Conservation (phyloP, 345 rosid species). For the Linum trigynum region DNA sequence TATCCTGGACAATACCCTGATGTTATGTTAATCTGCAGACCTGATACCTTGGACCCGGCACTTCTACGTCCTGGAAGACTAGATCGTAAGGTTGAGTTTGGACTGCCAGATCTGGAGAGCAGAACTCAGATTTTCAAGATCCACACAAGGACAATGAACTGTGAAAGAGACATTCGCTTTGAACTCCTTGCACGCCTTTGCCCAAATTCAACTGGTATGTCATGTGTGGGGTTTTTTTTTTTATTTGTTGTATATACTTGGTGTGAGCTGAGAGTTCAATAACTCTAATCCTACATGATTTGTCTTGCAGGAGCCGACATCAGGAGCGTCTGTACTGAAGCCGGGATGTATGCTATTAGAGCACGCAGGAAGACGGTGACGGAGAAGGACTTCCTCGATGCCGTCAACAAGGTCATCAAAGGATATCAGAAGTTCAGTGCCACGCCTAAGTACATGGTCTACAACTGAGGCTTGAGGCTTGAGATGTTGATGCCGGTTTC, state of each 20-base stretch:
- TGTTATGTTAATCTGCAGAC: slow-evolving; percentile 31
- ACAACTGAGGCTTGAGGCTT: slow-evolving; percentile 42
- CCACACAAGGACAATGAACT: slow-evolving; percentile 87
- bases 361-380: slow-evolving; percentile 91
- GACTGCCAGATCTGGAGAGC: slow-evolving; percentile 86
- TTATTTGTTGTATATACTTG: no score
- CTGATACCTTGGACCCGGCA: slow-evolving; percentile 93
- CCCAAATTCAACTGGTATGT: slow-evolving; percentile 79
- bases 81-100: slow-evolving; percentile 94
- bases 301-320: slow-evolving; percentile 72
- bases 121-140: slow-evolving; percentile 89
- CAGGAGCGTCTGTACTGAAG: slow-evolving; percentile 93
- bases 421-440: slow-evolving; percentile 96
- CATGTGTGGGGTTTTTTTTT: no score
- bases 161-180: slow-evolving; percentile 82
- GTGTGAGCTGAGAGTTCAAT: no score
- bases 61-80: slow-evolving; percentile 83
- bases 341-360: slow-evolving; percentile 88
- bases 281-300: not conserved
- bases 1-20: not conserved
- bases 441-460: slow-evolving; percentile 91
- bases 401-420: slow-evolving; percentile 94
- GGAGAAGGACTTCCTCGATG: slow-evolving; percentile 90
- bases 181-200: slow-evolving; percentile 91
- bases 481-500: no score